These are phyloP conservation scores for Aspergillus leporis DNA, from an alignment of 495 filamentous ascomycete genomes.

Conservation along the genomic window DNA sequence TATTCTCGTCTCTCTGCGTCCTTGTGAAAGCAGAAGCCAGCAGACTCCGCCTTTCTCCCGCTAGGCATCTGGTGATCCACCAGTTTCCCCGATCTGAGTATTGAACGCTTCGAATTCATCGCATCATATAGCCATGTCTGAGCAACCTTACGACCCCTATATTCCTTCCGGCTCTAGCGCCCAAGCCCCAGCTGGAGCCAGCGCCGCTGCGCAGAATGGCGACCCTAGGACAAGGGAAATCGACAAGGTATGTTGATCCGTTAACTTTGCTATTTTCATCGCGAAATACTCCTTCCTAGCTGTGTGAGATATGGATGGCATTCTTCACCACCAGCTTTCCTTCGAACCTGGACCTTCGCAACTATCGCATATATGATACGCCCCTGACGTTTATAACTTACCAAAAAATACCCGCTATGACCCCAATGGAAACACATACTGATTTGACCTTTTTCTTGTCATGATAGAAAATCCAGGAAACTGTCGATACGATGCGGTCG, in stretches of 20 bases:
- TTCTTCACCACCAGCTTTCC: not conserved
- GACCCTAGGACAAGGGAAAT: conserved; percentile 69
- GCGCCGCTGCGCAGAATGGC: conserved; percentile 54
- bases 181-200: conserved; percentile 45
- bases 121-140: conserved; percentile 59
- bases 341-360: not conserved
- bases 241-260: conserved; percentile 66
- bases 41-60: conserved; percentile 15
- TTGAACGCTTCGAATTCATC: conserved; percentile 20
- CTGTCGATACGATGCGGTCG: conserved; percentile 87
- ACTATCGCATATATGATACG: not conserved
- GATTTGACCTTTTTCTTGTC: conserved; percentile 15
- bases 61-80: conserved; percentile 24
- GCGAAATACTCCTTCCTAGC: not conserved
- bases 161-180: conserved; percentile 67
- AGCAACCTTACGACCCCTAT: conserved; percentile 88
- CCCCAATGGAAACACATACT: conserved; percentile 10
- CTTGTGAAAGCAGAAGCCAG: conserved; percentile 17
- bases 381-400: not conserved
- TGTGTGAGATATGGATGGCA: not conserved
- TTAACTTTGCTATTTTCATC: conserved; percentile 1
- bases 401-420: not conserved
- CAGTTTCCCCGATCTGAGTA: conserved; percentile 14
- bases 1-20: conserved; percentile 9
- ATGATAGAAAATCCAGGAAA: conserved; percentile 90